Conservation (phyloP, 139 green algal species). For the Chlorella vulgaris region DNA sequence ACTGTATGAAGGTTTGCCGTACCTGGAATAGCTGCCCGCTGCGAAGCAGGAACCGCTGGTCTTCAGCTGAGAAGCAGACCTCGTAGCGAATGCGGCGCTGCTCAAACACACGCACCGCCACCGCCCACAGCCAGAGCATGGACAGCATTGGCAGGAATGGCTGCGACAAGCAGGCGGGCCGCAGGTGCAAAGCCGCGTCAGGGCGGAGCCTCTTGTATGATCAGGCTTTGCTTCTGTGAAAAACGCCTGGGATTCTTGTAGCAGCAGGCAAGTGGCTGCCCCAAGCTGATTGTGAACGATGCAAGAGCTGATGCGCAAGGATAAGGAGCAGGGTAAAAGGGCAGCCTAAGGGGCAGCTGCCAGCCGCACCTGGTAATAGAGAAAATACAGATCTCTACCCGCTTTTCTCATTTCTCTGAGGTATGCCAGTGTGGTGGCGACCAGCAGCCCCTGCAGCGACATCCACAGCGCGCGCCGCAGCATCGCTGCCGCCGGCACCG, state of each 20-base stretch:
- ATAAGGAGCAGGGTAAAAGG: no score
- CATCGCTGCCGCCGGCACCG: neutral
- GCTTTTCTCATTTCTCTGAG: neutral
- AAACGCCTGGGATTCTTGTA: no score
- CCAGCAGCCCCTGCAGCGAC: neutral
- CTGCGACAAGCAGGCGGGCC: conserved; percentile 62
- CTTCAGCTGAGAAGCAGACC: conserved; percentile 66
- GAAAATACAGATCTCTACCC: neutral
- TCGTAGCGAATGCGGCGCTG: conserved; percentile 63
- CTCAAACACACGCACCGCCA: conserved; percentile 66
- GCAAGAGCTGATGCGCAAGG: no score
- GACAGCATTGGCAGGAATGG: conserved; percentile 69
- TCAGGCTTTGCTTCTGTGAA: no score
- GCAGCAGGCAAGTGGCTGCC: no score
- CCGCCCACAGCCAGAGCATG: conserved; percentile 83
- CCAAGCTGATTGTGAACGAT: no score
- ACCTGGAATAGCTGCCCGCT: conserved; percentile 46
- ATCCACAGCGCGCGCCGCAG: conserved; percentile 6
- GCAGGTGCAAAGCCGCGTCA: no score
- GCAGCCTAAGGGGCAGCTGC: no score
- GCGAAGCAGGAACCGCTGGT: conserved; percentile 61
- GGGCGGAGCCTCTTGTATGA: conserved; percentile 43
- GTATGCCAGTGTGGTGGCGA: neutral
- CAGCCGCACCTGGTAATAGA: conserved; percentile 12
- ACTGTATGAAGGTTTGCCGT: no score